Percentiles rank a stretch among this genome's conserved stretches.
These are phyloP conservation scores for Coprinellus micaceus DNA, from an alignment of 768 basidiomycete species.

Conservation along the genomic window DNA sequence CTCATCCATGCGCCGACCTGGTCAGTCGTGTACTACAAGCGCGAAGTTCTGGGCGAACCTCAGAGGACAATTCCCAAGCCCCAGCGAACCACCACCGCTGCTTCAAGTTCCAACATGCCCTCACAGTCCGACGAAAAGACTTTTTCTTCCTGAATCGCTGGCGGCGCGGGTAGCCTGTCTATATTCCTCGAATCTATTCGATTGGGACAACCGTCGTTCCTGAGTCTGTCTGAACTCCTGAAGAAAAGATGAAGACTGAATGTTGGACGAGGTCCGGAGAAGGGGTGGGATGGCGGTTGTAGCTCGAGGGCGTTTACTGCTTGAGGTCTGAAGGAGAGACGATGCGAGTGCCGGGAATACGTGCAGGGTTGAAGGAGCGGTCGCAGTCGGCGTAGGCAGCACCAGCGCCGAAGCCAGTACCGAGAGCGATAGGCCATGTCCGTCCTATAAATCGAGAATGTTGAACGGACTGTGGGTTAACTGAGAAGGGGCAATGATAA, in stretches of 20 bases:
- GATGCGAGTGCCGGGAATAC: slow-evolving; percentile 80
- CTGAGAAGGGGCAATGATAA: slow-evolving; percentile 19
- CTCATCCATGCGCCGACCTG: not conserved
- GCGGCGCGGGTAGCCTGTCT: too few relatives aligned
- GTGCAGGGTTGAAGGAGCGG: slow-evolving; percentile 87
- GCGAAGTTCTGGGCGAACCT: slow-evolving; percentile 45
- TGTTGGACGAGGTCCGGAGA: not conserved
- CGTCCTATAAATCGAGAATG: slow-evolving; percentile 54
- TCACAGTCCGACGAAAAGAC: not conserved
- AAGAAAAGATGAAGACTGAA: not conserved
- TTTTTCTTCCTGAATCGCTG: not conserved
- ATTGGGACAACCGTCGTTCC: too few relatives aligned
- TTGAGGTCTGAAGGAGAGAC: slow-evolving; percentile 38
- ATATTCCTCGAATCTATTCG: too few relatives aligned
- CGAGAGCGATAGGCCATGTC: slow-evolving; percentile 85
- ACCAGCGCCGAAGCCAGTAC: slow-evolving; percentile 84
- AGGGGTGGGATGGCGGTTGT: not conserved
- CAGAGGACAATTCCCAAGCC: slow-evolving; percentile 10
- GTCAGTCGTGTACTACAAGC: slow-evolving; percentile 64
- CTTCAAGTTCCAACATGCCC: slow-evolving; percentile 4
- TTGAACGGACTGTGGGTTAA: not conserved
- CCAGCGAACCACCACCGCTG: slow-evolving; percentile 12
- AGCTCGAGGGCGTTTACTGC: slow-evolving; percentile 20
- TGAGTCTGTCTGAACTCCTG: too few relatives aligned
- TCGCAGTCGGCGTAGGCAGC: slow-evolving; percentile 91